Percentiles rank a stretch among this genome's conserved stretches.
phyloP scores from a whole-genome alignment of 1,284 basidiomycete species.

The Kalmanozyma brasiliensis region DNA sequence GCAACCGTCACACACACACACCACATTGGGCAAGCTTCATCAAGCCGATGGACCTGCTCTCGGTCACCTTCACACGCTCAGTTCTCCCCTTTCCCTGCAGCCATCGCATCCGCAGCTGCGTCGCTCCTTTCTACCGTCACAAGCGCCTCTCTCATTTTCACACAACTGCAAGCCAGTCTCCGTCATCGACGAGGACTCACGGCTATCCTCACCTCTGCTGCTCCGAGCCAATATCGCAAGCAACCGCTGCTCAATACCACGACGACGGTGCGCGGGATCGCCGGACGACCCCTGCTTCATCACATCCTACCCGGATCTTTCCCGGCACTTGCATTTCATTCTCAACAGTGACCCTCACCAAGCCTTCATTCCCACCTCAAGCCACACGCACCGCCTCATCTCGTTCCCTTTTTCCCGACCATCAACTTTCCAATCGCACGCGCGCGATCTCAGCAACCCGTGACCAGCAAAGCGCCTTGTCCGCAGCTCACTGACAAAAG shows the following conservation, averaged over 20 bases:
- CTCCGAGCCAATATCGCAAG: too few relatives aligned
- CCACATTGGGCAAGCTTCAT: too few relatives aligned
- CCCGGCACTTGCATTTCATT: neutral
- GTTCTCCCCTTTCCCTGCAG: neutral
- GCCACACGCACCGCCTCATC: neutral
- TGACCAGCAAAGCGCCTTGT: too few relatives aligned
- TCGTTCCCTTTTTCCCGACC: neutral
- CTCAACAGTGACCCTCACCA: neutral
- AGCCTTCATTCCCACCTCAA: neutral
- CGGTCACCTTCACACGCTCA: neutral
- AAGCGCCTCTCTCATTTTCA: neutral
- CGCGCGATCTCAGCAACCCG: too few relatives aligned
- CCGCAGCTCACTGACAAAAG: too few relatives aligned
- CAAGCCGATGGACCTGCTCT: neutral
- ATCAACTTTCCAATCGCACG: too few relatives aligned
- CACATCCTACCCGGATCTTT: neutral
- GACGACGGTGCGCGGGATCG: slow-evolving; percentile 10
- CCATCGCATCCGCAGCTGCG: neutral
- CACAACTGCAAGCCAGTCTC: neutral
- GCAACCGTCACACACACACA: too few relatives aligned
- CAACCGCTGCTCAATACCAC: too few relatives aligned
- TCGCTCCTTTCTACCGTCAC: neutral
- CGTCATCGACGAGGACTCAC: too few relatives aligned
- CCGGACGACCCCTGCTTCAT: slow-evolving; percentile 11
- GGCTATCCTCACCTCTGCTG: too few relatives aligned